Evolutionary conservation across 768 basidiomycete species (phyloP), one percentile per base, ranked within the genome.

Genomic region (Harrya chromipes): DNA sequence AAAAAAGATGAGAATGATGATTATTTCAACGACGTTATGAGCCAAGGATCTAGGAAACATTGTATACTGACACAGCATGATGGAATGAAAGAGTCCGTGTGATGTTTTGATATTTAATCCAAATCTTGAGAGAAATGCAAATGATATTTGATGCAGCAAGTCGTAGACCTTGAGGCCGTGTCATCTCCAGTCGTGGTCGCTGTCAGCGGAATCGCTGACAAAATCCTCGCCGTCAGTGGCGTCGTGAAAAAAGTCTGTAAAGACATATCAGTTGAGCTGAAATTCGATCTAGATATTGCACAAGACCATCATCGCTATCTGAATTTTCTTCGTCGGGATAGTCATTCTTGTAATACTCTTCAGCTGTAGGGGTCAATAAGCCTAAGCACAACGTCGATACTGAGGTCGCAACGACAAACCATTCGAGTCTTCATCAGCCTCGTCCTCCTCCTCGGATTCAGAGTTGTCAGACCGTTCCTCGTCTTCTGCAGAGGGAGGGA

Each of bases 381-480:
- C 2, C 4, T 62, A 1, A 59, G 47, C 1, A 42, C 5, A 24
- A 20, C 13, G 10, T n/a, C 3, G 34, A 2, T 12, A 27, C 21
- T 27, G 5, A 6, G 24, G 10, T 33, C 40, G 4, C 19, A 11
- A 35, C 10, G 33, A 63, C 69, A 34, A 39, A 87, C 89, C 86
- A 66, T 91, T 91, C 0, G 89, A 91, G 58, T 91, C 90, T 56
- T 91, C 90, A 52, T 90, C 87, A 4, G 80, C 88, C 55, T 87
- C 84, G 49, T 87, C 88, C 53, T 81, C 84, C 56, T 75, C 75
- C 56, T 85, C 84, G 0, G 79, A 81, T 35, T 83, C 84, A 19
- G 83, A 84, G 10, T 77, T 72, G 14, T 83, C 81, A 39, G 84
- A 82, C 55, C 81, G 75, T 4, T 73, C 65, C 6, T 73, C 66